These are phyloP conservation scores for Theileria annulata DNA, from an alignment of 169 alveolate species.

Conservation along the genomic window DNA sequence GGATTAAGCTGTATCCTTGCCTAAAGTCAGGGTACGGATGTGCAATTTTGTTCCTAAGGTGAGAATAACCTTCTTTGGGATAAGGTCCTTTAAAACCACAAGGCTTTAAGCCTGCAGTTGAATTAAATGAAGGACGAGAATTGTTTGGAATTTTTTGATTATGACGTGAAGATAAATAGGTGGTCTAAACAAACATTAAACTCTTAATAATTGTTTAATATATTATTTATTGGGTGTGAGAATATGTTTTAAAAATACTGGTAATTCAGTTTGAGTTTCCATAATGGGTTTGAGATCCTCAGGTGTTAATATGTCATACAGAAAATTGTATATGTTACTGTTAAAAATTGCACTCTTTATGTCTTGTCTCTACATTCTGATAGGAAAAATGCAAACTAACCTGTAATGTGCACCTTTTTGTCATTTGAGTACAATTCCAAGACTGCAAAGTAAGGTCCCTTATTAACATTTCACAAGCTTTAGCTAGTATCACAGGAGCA, in stretches of 20 bases:
- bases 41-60: neutral
- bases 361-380: conserved; percentile 81
- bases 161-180: neutral
- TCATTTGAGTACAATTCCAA: conserved; percentile 89
- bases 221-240: neutral
- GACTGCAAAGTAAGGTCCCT: conserved; percentile 92
- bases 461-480: conserved; percentile 95
- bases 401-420: conserved; percentile 89
- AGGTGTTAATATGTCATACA: conserved; percentile 85
- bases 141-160: neutral
- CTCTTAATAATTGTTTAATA: no score
- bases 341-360: conserved; percentile 81
- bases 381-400: conserved; percentile 22
- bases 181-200: neutral
- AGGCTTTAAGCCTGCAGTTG: neutral
- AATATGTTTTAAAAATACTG: neutral
- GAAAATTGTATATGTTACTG: conserved; percentile 88
- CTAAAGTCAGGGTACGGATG: neutral
- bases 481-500: conserved; percentile 93
- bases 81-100: neutral
- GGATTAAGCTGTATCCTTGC: neutral
- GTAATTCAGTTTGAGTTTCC: conserved; percentile 30
- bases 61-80: neutral
- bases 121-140: neutral
- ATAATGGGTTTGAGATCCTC: conserved; percentile 58